phyloP scores from a whole-genome alignment of 441 rosid genomes.

The Euphorbia celastroides region DNA sequence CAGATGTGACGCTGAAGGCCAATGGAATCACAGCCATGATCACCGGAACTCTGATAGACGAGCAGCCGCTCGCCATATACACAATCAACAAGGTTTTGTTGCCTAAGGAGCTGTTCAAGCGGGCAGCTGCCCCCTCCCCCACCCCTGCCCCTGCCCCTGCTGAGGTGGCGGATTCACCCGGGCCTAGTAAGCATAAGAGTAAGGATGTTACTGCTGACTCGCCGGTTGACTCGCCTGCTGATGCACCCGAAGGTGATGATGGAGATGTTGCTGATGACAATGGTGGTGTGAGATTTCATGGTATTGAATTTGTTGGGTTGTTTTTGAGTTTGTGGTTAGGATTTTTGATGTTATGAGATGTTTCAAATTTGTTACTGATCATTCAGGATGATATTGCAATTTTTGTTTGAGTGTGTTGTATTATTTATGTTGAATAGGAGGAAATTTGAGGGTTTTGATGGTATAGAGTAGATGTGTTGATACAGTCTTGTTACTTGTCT shows the following conservation, averaged over 20 bases:
- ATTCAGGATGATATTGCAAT: too few relatives aligned
- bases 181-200: conserved; percentile 40
- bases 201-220: conserved; percentile 25
- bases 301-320: conserved; percentile 32
- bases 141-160: conserved; percentile 54
- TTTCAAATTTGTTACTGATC: not conserved
- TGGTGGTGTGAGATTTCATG: conserved; percentile 35
- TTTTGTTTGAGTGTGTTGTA: too few relatives aligned
- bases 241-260: conserved; percentile 48
- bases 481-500: too few relatives aligned
- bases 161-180: conserved; percentile 45
- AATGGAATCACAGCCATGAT: conserved; percentile 61
- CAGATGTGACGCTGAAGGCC: conserved; percentile 65
- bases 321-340: conserved; percentile 48
- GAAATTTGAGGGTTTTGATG: not conserved
- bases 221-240: conserved; percentile 56
- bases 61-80: conserved; percentile 80
- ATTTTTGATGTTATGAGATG: conserved; percentile 42
- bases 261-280: conserved; percentile 44
- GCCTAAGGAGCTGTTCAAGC: conserved; percentile 64
- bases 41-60: conserved; percentile 60
- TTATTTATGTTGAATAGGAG: too few relatives aligned
- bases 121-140: conserved; percentile 35
- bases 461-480: too few relatives aligned
- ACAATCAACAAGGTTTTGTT: conserved; percentile 64